Evolutionary conservation across 768 basidiomycete species (phyloP), one percentile per base, ranked within the genome.

Genomic region (Russula earlei): DNA sequence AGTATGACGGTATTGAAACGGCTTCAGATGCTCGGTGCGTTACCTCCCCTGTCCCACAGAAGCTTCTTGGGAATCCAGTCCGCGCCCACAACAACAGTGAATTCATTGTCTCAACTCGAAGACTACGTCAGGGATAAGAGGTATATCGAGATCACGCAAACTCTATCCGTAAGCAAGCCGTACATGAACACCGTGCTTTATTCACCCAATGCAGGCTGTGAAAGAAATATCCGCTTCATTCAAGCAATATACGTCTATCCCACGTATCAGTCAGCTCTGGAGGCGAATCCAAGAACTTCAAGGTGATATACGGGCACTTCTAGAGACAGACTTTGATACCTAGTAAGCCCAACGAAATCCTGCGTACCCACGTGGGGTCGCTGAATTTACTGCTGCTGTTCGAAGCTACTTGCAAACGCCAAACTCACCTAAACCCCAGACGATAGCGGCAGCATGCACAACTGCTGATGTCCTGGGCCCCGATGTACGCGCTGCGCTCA

Each of bases 1-100:
- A 90, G 88, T 64, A 93, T 98, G 82, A 94, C 88, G 6, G 85
- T 84, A 2, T 70, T 98, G 63, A 92, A 91, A 70, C 74, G 92
- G 54, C 74, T 97, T 65, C 91, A 92, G 67, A 96, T 96, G 91
- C 77, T 99, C 20, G 89, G 95, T 94, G 62, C 43, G 84, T 71
- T 4, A 0, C 45, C 22, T 41, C 37, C 48, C 40, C 20, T 54
- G 31, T 34, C 33, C 5, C 19, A 33, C 2, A 15, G 19, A 27
- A 20, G 5, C 27, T 43, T 25, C 43, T 14, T 45, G 14, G 0
- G 11, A n/a, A 12, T 38, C 52, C 33, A 24, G 56, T 48, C 38
- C 5, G 8, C 4, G 33, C n/a, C 10, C 46, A 54, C 27, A 41
- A 41, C 46, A 34, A 52, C 55, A 97, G 93, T 86, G 25, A 91